These are phyloP conservation scores for Cryptosporidium viatorum DNA, from an alignment of 169 alveolate species.

Conservation along the genomic window DNA sequence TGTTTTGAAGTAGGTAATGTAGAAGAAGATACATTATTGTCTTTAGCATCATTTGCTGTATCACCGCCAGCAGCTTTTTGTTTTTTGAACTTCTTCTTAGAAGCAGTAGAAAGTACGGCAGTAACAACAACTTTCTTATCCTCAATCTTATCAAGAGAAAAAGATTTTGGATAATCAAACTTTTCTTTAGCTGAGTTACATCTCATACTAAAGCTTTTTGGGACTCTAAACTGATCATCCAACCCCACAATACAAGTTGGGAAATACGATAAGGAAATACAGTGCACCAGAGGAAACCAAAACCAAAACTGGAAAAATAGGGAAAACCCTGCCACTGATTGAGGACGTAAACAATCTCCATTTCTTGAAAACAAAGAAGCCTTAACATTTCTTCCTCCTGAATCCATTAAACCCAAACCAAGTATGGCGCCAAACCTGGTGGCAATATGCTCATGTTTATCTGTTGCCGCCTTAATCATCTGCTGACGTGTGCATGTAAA, in stretches of 20 bases:
- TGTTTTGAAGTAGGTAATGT: conserved; percentile 84
- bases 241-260: conserved; percentile 94
- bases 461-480: conserved; percentile 87
- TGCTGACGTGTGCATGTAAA: conserved; percentile 83
- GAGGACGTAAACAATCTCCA: conserved; percentile 89
- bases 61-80: conserved; percentile 79
- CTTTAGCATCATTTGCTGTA: conserved; percentile 76
- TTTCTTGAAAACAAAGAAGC: conserved; percentile 83
- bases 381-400: conserved; percentile 91
- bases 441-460: conserved; percentile 95
- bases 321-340: conserved; percentile 95
- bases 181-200: conserved; percentile 85
- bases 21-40: conserved; percentile 77
- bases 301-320: conserved; percentile 96
- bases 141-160: conserved; percentile 81
- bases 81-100: conserved; percentile 72
- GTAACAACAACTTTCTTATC: conserved; percentile 86
- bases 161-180: conserved; percentile 84
- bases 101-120: conserved; percentile 81
- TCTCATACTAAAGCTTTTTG: conserved; percentile 85
- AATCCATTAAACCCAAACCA: conserved; percentile 93
- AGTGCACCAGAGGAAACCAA: conserved; percentile 97
- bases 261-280: conserved; percentile 88
- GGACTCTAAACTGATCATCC: conserved; percentile 87
- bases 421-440: conserved; percentile 96